A percentile compares a stretch with the other conserved stretches of the same genome.
These are phyloP conservation scores for Arxiozyma slooffiae DNA, from an alignment of 1,139 yeast species.

Conservation along the genomic window DNA sequence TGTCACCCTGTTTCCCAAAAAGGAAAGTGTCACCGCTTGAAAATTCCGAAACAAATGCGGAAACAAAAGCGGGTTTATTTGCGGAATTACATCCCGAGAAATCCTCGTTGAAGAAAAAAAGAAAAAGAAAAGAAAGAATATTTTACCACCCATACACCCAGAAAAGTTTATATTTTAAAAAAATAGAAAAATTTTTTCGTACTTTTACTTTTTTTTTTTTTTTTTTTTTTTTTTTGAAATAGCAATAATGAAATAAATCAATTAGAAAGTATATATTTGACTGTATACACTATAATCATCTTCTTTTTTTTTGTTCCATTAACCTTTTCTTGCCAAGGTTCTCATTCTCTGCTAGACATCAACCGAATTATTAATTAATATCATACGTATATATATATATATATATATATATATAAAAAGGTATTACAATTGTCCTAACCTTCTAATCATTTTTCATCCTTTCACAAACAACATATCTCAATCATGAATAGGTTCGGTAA, in stretches of 20 bases:
- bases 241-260: background rate
- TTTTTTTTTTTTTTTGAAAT: background rate
- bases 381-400: too few relatives aligned
- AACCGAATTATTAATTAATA: too few relatives aligned
- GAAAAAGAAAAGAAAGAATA: too few relatives aligned
- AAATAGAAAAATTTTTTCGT: background rate
- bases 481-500: constrained; percentile 8
- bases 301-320: too few relatives aligned
- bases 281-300: too few relatives aligned
- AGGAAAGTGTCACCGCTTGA: constrained; percentile 36
- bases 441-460: background rate
- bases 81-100: background rate
- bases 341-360: too few relatives aligned
- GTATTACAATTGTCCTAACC: too few relatives aligned
- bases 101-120: too few relatives aligned
- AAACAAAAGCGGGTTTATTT: background rate
- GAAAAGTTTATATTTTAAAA: background rate
- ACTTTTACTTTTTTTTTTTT: background rate
- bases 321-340: too few relatives aligned
- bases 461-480: background rate
- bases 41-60: background rate
- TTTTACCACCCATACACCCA: background rate
- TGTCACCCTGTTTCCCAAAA: constrained; percentile 7
- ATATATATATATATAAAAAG: too few relatives aligned
- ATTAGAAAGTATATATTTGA: too few relatives aligned